Percentiles rank a stretch among this genome's conserved stretches.
phyloP scores from a whole-genome alignment of 371 early-diverging fungal genomes.

The Mortierella sp. region DNA sequence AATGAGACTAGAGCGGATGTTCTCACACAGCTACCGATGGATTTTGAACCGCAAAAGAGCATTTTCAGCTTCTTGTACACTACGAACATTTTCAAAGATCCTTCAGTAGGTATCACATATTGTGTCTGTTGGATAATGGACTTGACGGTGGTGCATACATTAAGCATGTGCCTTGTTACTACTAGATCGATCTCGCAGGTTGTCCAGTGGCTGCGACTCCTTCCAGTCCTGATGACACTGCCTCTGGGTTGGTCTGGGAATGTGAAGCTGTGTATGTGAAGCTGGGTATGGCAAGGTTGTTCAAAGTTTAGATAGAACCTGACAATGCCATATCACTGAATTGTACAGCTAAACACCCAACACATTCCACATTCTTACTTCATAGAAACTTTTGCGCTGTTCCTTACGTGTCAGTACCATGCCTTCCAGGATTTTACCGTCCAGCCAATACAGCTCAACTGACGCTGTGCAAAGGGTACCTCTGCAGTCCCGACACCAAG shows the following conservation, averaged over 20 bases:
- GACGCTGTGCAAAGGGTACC: constrained; percentile 55
- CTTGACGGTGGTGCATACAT: background rate
- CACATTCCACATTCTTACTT: no score
- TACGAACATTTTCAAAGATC: constrained; percentile 32
- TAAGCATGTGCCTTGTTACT: background rate
- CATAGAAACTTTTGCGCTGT: constrained; percentile 41
- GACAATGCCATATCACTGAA: background rate
- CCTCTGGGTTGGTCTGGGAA: constrained; percentile 37
- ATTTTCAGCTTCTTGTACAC: constrained; percentile 35
- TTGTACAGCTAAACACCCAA: no score
- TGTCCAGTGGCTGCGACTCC: constrained; percentile 43
- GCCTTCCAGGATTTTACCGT: constrained; percentile 55
- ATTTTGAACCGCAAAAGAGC: constrained; percentile 42
- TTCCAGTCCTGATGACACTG: constrained; percentile 10
- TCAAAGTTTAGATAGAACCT: background rate
- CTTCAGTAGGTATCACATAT: constrained; percentile 13
- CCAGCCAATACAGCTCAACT: constrained; percentile 61
- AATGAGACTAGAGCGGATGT: constrained; percentile 43
- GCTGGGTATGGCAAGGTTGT: no score
- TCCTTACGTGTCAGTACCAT: constrained; percentile 39
- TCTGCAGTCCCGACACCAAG: constrained; percentile 50
- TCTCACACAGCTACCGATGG: constrained; percentile 18
- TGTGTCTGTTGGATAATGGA: background rate
- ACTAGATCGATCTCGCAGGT: constrained; percentile 20
- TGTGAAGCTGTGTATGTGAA: constrained; percentile 18